Base-by-base conservation (phyloP, 208 protist genomes). In the Endotrypanum monterogeii region DNA sequence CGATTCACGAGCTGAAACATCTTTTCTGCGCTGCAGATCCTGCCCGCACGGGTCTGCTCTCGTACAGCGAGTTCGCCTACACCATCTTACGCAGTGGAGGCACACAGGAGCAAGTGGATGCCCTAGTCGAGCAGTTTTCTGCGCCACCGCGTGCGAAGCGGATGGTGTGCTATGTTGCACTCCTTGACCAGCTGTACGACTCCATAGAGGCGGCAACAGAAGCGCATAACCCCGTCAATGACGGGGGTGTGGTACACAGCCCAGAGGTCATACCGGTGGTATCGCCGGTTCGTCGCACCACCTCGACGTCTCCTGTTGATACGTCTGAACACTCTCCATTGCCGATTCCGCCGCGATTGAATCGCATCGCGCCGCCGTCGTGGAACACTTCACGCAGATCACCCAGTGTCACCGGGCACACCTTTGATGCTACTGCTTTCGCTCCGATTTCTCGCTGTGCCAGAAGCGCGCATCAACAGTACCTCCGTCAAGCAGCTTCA, bases 31-130 rank as follows among this genome's bases (percentile, higher is more conserved):
- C 50, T 28, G 81, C 72, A 9, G 81, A 85, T 28, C 60, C 44
- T 0, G n/a, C 62, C 1, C 46, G 44, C n/a, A 78, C 68, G 9
- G 81, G 81, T 3, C 58, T 73, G 1, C 73, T 84, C 46, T 78
- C 80, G 20, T 82, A 73, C 73, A 74, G 67, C 46, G 81, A 85
- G 57, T 85, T 85, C 39, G 70, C 73, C 41, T 76, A 74, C 50
- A 48, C 79, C 23, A 73, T 85, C 23, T 60, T 85, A 0, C 74
- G 73, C 46, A 81, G 74, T 50, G 81, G 81, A 16, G 73, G 81
- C 18, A 68, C 76, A 16, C 71, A 78, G 58, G 56, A 67, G 63
- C 81, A 85, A 73, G 81, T 73, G 37, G 76, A 85, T 30, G 75
- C 75, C 46, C 51, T 85, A 58, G 72, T 85, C 28, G 67, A 84